phyloP scores from a whole-genome alignment of 495 filamentous ascomycete genomes.

The Gamarada debralockiae region DNA sequence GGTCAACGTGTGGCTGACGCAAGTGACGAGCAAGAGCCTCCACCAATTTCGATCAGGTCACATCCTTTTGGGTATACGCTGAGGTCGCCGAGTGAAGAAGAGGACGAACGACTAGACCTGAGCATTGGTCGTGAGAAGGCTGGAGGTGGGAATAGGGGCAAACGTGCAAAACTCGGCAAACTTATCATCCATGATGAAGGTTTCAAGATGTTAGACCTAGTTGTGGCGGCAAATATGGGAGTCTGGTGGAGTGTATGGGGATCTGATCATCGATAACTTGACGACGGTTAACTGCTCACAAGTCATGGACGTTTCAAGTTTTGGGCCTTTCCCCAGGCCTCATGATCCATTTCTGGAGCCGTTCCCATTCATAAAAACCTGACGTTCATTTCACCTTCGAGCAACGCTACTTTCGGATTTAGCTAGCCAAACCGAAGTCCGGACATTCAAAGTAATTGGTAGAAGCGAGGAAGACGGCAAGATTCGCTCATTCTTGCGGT shows the following conservation, averaged over 20 bases:
- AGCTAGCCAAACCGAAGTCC: too few relatives aligned
- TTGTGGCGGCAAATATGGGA: conserved; percentile 86
- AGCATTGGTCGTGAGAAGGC: conserved; percentile 71
- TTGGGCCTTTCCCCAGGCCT: too few relatives aligned
- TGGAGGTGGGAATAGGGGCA: conserved; percentile 78
- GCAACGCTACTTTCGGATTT: too few relatives aligned
- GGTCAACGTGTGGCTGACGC: neutral
- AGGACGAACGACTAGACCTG: conserved; percentile 58
- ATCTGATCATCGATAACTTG: too few relatives aligned
- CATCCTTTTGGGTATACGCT: neutral
- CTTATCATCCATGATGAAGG: conserved; percentile 88
- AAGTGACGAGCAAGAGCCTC: conserved; percentile 1
- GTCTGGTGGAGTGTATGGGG: conserved; percentile 94
- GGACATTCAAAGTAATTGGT: too few relatives aligned
- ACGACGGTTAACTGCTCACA: too few relatives aligned
- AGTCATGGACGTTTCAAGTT: too few relatives aligned
- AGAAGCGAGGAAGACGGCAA: too few relatives aligned
- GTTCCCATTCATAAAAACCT: too few relatives aligned
- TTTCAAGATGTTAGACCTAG: conserved; percentile 89
- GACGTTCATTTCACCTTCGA: too few relatives aligned
- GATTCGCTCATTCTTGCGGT: too few relatives aligned
- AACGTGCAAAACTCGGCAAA: conserved; percentile 89
- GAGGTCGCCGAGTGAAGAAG: neutral
- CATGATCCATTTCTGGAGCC: too few relatives aligned
- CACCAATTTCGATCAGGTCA: neutral